Evolutionary conservation across 352 stramenopile species (phyloP), one percentile per base, ranked within the genome.

Genomic region (Globisporangium solare): DNA sequence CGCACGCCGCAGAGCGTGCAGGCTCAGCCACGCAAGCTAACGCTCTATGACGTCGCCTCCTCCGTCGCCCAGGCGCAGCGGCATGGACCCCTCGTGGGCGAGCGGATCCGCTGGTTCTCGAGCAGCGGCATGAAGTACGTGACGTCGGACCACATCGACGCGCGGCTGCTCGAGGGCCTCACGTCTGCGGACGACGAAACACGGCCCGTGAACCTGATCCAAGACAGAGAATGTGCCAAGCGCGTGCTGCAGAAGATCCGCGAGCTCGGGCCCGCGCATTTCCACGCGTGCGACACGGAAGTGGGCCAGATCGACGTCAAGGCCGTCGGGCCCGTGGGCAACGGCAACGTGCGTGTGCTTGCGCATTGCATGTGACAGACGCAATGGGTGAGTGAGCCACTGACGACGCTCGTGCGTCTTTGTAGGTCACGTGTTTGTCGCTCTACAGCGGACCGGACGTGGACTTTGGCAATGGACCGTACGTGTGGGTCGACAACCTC

Each of bases 281-380:
- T 97, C 58, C 94, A 98, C 70, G 97, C 96, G 3, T 98, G 94
- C 57, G 97, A 99, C 78, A 99, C 97, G 6, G 97, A 99, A 72
- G 96, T 99, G 18, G 96, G 88, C 50, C 85, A 98, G 52, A 98
- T 99, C 66, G 95, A 99, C 73, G 55, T 99, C 43, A 97, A 96
- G 51, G 76, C 78, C 17, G 83, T 97, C 18, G 90, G 95, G 4
- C 96, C 96, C 18, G 89, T 99, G 15, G 96, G 96, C 17, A 98
- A 99, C 67, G 97, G 97, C 32, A 89, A 97, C 49, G 60, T 68
- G 39, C 42, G 54, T 32, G 5, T 22, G 17, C 50, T 45, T 50
- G 20, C 11, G 2, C 56, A 20, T 11, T 31, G n/a, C 42, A 6
- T 11, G 27, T 35, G 27, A 6, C 5, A 8, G 27, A 8, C 10